These are phyloP conservation scores for Raffaelea arxii DNA, from an alignment of 2,329 filamentous ascomycete species.

Conservation along the genomic window DNA sequence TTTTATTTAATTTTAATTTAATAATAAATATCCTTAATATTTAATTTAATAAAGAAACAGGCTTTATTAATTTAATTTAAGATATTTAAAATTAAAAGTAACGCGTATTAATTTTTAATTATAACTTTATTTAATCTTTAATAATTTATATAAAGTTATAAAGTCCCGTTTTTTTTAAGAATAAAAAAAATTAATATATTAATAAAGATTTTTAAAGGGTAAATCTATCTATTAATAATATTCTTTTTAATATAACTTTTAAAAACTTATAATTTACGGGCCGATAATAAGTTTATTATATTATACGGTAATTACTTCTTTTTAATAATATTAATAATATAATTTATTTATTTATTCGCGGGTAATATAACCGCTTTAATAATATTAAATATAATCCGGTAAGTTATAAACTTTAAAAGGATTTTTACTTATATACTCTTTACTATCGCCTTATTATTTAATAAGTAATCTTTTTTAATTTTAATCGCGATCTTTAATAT, in stretches of 20 bases:
- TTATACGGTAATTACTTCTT: too few relatives aligned
- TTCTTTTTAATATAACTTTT: neutral
- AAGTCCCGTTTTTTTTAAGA: neutral
- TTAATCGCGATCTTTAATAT: neutral
- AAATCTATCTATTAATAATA: neutral
- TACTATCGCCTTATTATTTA: neutral
- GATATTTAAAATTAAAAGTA: neutral
- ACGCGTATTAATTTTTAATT: neutral
- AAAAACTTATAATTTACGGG: too few relatives aligned
- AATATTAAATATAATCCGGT: neutral
- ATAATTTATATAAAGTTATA: neutral
- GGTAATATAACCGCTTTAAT: too few relatives aligned
- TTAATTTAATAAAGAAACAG: neutral
- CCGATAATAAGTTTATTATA: too few relatives aligned
- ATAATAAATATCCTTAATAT: neutral
- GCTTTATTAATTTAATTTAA: neutral
- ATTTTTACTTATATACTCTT: too few relatives aligned
- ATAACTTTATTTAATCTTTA: neutral
- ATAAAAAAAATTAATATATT: neutral
- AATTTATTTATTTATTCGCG: too few relatives aligned
- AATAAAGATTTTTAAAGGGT: neutral
- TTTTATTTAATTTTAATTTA: neutral
- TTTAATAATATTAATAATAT: too few relatives aligned
- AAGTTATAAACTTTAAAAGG: too few relatives aligned
- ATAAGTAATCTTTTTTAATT: neutral